phyloP scores from a whole-genome alignment of 106 monocot genomes.

The Apostasia ramifera region DNA sequence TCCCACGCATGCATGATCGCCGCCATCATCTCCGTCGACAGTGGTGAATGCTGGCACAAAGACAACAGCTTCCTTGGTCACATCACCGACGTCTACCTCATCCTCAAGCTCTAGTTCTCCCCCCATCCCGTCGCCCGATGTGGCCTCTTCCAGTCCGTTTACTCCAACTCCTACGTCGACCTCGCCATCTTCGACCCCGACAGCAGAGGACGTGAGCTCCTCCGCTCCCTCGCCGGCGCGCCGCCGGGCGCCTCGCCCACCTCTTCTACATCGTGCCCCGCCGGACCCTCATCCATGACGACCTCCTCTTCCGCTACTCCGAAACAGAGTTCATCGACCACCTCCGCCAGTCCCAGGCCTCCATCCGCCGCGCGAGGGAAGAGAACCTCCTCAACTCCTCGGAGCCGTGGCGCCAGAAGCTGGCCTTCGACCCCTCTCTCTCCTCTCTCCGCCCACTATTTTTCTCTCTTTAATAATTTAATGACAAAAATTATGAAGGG shows the following conservation, averaged over 20 bases:
- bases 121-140: slow-evolving; percentile 55
- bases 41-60: slow-evolving; percentile 91
- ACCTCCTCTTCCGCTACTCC: slow-evolving; percentile 44
- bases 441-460: too few species aligned
- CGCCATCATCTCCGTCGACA: slow-evolving; percentile 42
- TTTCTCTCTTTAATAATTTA: too few species aligned
- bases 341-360: slow-evolving; percentile 22
- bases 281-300: slow-evolving; percentile 56
- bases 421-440: slow-evolving; percentile 33
- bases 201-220: slow-evolving; percentile 29
- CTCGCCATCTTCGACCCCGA: slow-evolving; percentile 73
- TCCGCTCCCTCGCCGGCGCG: slow-evolving; percentile 29
- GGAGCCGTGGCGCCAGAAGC: slow-evolving; percentile 48
- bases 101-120: slow-evolving; percentile 60
- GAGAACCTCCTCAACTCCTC: slow-evolving; percentile 5
- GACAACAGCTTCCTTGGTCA: slow-evolving; percentile 62
- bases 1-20: slow-evolving; percentile 43
- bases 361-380: slow-evolving; percentile 15
- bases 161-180: slow-evolving; percentile 93
- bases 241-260: slow-evolving; percentile 62
- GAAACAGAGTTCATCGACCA: slow-evolving; percentile 48
- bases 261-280: slow-evolving; percentile 81
- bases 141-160: slow-evolving; percentile 87
- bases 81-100: slow-evolving; percentile 59
- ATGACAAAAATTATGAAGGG: too few species aligned